Conservation (phyloP, 306 rosid species). For the Cyclanthera cordifolia region DNA sequence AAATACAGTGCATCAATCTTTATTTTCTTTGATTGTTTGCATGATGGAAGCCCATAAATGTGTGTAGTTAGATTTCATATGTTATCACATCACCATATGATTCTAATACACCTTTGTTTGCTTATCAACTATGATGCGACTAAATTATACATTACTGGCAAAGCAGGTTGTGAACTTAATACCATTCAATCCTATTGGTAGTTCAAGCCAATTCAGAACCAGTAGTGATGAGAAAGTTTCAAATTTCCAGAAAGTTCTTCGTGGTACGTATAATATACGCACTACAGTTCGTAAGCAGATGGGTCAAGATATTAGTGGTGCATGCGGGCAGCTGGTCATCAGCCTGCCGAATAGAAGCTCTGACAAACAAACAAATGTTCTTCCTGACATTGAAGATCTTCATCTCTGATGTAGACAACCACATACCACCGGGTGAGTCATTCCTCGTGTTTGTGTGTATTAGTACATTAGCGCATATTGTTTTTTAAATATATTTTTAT, state of each 20-base stretch:
- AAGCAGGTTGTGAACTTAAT: slow-evolving; percentile 83
- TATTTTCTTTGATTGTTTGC: not conserved
- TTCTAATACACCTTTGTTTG: not conserved
- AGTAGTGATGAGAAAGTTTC: slow-evolving; percentile 56
- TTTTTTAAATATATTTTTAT: not conserved
- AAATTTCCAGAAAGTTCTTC: slow-evolving; percentile 59
- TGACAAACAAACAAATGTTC: slow-evolving; percentile 24
- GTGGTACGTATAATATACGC: slow-evolving; percentile 69
- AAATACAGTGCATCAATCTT: not conserved
- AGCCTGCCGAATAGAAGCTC: slow-evolving; percentile 40
- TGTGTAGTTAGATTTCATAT: not conserved
- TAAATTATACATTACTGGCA: slow-evolving; percentile 15
- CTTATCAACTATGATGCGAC: not conserved
- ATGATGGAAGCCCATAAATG: not conserved
- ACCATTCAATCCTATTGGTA: slow-evolving; percentile 90
- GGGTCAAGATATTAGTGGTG: slow-evolving; percentile 97
- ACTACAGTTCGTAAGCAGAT: slow-evolving; percentile 82
- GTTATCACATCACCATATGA: not conserved
- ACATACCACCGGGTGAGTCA: slow-evolving; percentile 18
- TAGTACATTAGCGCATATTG: not conserved
- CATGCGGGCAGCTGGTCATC: slow-evolving; percentile 94
- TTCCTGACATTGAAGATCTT: slow-evolving; percentile 90
- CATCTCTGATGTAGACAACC: slow-evolving; percentile 27
- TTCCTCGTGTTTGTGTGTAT: not conserved
- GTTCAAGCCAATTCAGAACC: slow-evolving; percentile 60